Percentiles rank a stretch among this genome's conserved stretches.
phyloP scores from a whole-genome alignment of 805 yeast species.

The Hanseniaspora clermontiae region DNA sequence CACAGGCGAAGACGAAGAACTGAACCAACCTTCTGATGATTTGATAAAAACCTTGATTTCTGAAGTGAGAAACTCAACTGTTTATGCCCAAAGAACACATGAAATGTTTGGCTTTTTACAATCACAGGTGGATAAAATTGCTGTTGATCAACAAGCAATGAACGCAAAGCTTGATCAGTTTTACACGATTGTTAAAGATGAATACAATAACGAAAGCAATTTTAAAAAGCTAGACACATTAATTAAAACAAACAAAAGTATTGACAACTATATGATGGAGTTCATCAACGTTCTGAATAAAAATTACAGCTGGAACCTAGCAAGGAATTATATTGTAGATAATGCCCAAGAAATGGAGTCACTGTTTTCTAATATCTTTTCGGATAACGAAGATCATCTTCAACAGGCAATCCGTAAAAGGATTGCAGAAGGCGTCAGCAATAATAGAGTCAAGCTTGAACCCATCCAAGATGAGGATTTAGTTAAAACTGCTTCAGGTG shows the following conservation, averaged over 20 bases:
- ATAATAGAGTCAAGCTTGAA: constrained; percentile 5
- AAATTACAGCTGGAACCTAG: constrained; percentile 8
- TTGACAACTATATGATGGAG: constrained; percentile 9
- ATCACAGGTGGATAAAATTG: neutral
- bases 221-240: neutral
- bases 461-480: constrained; percentile 2
- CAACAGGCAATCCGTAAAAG: neutral
- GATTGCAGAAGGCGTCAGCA: neutral
- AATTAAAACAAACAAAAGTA: constrained; percentile 2
- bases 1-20: too few relatives aligned
- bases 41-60: neutral
- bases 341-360: constrained; percentile 11
- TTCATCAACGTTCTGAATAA: constrained; percentile 10
- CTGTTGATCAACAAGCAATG: neutral
- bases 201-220: neutral
- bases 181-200: neutral
- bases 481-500: constrained; percentile 3
- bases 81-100: neutral
- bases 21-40: neutral
- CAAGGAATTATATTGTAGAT: constrained; percentile 8
- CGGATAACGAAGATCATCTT: neutral
- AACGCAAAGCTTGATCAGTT: neutral
- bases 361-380: neutral
- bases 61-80: neutral
- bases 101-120: neutral